Evolutionary conservation across 805 yeast genomes (phyloP).

Genomic region (Candida glaebosa): DNA sequence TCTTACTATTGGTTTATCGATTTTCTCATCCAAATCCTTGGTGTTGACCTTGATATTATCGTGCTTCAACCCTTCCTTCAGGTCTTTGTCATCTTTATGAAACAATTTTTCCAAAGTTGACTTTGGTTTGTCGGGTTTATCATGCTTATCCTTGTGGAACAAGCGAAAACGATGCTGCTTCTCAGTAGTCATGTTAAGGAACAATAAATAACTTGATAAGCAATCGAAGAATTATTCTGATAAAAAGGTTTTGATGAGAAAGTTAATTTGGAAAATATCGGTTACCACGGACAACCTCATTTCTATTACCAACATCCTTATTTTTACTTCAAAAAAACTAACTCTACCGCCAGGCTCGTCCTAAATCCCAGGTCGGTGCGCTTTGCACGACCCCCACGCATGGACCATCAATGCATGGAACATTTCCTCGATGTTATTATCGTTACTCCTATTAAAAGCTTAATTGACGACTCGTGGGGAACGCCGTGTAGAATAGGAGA

Average conservation of each 20-base stretch:
- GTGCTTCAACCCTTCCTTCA: neutral
- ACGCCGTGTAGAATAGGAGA: too few relatives aligned
- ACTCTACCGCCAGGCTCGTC: too few relatives aligned
- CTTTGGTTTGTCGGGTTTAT: neutral
- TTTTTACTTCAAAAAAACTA: too few relatives aligned
- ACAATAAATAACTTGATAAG: neutral
- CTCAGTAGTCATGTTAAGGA: conserved; percentile 3
- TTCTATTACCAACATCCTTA: too few relatives aligned
- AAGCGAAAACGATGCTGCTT: conserved; percentile 15
- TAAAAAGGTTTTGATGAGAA: neutral
- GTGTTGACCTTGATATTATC: neutral
- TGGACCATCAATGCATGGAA: neutral
- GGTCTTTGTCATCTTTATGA: neutral
- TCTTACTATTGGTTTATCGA: neutral
- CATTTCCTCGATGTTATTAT: neutral
- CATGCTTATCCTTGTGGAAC: conserved; percentile 3
- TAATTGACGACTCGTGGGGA: neutral
- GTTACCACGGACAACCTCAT: neutral
- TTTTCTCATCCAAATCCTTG: neutral
- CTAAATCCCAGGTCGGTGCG: too few relatives aligned
- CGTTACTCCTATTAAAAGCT: neutral
- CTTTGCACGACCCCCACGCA: neutral
- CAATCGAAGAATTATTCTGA: neutral
- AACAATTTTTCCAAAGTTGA: neutral
- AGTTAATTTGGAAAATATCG: neutral